A percentile compares a stretch with the other conserved stretches of the same genome.
Conservation (phyloP, 192 early-diverging fungal genomes). For the Linnemannia exigua region DNA sequence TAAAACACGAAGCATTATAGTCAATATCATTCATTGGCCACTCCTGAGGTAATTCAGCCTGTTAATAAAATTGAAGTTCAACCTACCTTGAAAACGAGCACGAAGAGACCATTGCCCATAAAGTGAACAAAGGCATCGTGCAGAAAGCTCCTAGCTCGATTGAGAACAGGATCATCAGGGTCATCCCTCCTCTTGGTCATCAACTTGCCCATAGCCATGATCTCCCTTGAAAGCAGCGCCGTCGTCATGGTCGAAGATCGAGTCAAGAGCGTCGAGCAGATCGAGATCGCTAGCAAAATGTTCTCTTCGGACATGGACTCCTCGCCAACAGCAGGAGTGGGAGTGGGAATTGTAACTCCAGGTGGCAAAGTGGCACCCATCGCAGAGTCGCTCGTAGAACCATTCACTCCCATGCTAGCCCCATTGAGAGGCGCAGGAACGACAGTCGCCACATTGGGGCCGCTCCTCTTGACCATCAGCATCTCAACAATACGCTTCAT, state of each 20-base stretch:
- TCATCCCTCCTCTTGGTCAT: slow-evolving; percentile 65
- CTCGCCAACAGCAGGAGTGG: slow-evolving; percentile 8
- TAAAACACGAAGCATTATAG: background rate
- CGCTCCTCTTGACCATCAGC: slow-evolving; percentile 37
- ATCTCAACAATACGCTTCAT: slow-evolving; percentile 57
- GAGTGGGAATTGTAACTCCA: background rate
- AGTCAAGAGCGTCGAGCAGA: slow-evolving; percentile 63
- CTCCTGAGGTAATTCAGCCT: too few species aligned
- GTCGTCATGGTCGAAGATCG: slow-evolving; percentile 69
- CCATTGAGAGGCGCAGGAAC: background rate
- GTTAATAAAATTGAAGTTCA: background rate
- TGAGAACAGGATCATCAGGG: slow-evolving; percentile 59
- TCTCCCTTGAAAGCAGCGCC: slow-evolving; percentile 68
- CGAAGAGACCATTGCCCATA: slow-evolving; percentile 71
- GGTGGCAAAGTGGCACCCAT: background rate
- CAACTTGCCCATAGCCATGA: slow-evolving; percentile 66
- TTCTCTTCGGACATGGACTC: slow-evolving; percentile 66
- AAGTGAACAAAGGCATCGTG: slow-evolving; percentile 68
- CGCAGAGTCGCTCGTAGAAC: background rate
- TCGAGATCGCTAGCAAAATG: slow-evolving; percentile 65
- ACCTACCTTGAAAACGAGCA: slow-evolving; percentile 74
- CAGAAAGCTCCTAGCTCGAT: slow-evolving; percentile 67
- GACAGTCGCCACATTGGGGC: background rate
- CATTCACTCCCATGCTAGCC: background rate
- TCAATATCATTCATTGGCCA: background rate